Evolutionary conservation across 345 rosid genomes (phyloP).

Genomic region (Stellera chamaejasme): DNA sequence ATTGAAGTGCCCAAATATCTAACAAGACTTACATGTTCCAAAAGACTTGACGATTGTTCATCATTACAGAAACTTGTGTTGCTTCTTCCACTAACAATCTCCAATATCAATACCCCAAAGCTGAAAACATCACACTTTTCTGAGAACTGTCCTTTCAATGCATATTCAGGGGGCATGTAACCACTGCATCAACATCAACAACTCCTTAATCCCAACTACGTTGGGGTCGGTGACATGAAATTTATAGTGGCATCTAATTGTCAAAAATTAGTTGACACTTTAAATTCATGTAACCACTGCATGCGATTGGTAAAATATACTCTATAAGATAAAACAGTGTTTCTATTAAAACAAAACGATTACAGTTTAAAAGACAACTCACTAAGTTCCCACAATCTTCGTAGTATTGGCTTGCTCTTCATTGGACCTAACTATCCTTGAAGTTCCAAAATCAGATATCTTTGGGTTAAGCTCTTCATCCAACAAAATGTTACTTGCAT

Average conservation of each 20-base stretch:
- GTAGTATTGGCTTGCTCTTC: slow-evolving; percentile 2
- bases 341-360: neutral
- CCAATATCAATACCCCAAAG: slow-evolving; percentile 30
- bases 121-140: slow-evolving; percentile 40
- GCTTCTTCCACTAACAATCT: slow-evolving; percentile 33
- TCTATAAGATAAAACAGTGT: neutral
- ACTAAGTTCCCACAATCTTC: slow-evolving; percentile 12
- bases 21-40: neutral
- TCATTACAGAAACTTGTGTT: slow-evolving; percentile 23
- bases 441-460: slow-evolving; percentile 11
- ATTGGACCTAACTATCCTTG: slow-evolving; percentile 5
- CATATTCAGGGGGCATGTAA: slow-evolving; percentile 46
- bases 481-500: slow-evolving; percentile 9
- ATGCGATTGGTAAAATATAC: neutral
- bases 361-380: neutral
- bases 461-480: slow-evolving; percentile 4
- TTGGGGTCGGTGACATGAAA: no score
- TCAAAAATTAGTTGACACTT: no score
- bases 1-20: no score
- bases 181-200: no score
- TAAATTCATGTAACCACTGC: slow-evolving; percentile 51
- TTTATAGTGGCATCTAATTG: no score
- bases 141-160: slow-evolving; percentile 34
- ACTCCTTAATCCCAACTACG: no score
- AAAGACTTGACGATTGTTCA: neutral